Conservation (phyloP, 768 basidiomycete species). For the Agrocybe praecox region DNA sequence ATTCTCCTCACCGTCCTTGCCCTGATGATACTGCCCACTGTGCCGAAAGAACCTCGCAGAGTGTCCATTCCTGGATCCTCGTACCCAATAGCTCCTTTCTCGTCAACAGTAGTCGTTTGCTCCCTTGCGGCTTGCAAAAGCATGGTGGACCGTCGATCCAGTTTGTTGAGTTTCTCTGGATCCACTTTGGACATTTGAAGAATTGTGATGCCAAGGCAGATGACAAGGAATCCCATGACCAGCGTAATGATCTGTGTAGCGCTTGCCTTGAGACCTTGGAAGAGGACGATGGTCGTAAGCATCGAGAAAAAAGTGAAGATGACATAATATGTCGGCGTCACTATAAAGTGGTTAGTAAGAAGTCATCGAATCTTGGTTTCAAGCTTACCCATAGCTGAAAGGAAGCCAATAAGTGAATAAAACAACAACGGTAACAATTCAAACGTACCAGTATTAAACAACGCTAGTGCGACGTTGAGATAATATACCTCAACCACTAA, state of each 20-base stretch:
- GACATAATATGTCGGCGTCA: conserved; percentile 88
- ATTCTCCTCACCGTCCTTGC: conserved; percentile 56
- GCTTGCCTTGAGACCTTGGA: conserved; percentile 84
- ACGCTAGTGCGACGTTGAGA: conserved; percentile 91
- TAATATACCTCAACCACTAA: conserved; percentile 91
- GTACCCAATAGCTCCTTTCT: conserved; percentile 62
- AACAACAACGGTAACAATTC: neutral
- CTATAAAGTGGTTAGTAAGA: conserved; percentile 38
- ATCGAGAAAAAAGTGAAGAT: conserved; percentile 86
- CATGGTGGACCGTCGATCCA: conserved; percentile 90
- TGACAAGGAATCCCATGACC: conserved; percentile 89
- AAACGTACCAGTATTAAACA: conserved; percentile 85
- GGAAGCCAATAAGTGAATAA: conserved; percentile 12
- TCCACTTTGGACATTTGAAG: conserved; percentile 97
- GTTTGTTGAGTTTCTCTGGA: conserved; percentile 71
- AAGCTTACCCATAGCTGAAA: conserved; percentile 62
- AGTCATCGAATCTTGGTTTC: conserved; percentile 5
- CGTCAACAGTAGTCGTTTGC: conserved; percentile 68
- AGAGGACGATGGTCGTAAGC: conserved; percentile 85
- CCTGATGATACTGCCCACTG: conserved; percentile 88
- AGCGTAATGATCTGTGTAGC: conserved; percentile 84
- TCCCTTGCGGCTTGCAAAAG: conserved; percentile 83
- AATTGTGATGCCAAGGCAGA: conserved; percentile 90
- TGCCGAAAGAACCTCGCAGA: conserved; percentile 88
- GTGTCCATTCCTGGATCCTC: conserved; percentile 96